A percentile compares a stretch with the other conserved stretches of the same genome.
phyloP scores from a whole-genome alignment of 306 rosid species.

The Lablab purpureus region DNA sequence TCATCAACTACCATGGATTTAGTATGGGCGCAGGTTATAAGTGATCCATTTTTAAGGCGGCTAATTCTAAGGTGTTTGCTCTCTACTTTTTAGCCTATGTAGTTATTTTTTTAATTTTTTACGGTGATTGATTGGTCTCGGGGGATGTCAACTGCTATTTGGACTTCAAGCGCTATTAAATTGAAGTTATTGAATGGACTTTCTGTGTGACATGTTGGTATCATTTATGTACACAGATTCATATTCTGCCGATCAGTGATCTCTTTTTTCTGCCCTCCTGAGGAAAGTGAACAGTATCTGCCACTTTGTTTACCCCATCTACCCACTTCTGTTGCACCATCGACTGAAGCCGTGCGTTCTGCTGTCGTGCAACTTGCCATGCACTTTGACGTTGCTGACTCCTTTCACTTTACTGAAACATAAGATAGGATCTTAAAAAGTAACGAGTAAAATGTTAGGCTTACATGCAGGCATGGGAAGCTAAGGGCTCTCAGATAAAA shows the following conservation, averaged over 20 bases:
- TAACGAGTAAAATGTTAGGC: slow-evolving; percentile 36
- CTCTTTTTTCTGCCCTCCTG: slow-evolving; percentile 63
- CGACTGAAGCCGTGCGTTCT: slow-evolving; percentile 69
- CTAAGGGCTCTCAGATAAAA: slow-evolving; percentile 34
- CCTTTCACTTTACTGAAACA: slow-evolving; percentile 64
- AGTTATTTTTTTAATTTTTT: neutral
- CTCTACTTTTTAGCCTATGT: slow-evolving; percentile 24
- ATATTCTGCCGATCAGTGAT: slow-evolving; percentile 90
- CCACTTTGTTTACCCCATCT: slow-evolving; percentile 87
- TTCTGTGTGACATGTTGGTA: slow-evolving; percentile 34
- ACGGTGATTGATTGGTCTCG: slow-evolving; percentile 31
- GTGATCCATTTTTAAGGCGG: slow-evolving; percentile 88
- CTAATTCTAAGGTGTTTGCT: slow-evolving; percentile 79
- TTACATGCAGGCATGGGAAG: slow-evolving; percentile 44
- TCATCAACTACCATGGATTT: slow-evolving; percentile 77
- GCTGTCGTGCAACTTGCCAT: slow-evolving; percentile 77
- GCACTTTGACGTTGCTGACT: slow-evolving; percentile 71
- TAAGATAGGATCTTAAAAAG: slow-evolving; percentile 48
- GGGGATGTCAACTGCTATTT: slow-evolving; percentile 26
- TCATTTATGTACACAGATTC: slow-evolving; percentile 76
- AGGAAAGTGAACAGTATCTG: slow-evolving; percentile 64
- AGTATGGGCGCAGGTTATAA: slow-evolving; percentile 93
- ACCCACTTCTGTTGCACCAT: slow-evolving; percentile 70
- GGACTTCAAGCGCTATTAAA: neutral
- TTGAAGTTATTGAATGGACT: slow-evolving; percentile 31